phyloP scores from a whole-genome alignment of 78 protist genomes.

The Emiliania huxleyi region DNA sequence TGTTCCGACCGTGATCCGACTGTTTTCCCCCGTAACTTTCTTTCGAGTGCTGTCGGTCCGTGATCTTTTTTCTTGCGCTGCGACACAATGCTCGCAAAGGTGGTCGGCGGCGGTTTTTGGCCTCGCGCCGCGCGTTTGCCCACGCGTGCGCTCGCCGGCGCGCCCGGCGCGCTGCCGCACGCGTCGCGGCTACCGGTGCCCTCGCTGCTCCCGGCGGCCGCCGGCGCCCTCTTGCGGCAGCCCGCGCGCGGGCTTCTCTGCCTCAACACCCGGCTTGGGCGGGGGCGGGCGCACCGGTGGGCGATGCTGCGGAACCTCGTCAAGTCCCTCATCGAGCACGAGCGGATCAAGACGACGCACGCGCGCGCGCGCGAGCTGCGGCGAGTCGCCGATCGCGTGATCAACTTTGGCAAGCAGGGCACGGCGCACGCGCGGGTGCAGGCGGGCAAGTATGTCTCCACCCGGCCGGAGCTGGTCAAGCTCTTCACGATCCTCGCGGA shows the following conservation, averaged over 20 bases:
- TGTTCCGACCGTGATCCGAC: too few species aligned
- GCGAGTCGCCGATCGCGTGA: constrained; percentile 59
- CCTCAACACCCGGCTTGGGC: constrained; percentile 35
- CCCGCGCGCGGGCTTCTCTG: background rate
- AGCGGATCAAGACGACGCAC: constrained; percentile 67
- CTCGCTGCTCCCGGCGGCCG: too few species aligned
- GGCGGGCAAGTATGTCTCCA: background rate
- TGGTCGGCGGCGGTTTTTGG: too few species aligned
- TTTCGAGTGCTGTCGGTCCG: too few species aligned
- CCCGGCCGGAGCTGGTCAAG: background rate
- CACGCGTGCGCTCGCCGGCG: too few species aligned
- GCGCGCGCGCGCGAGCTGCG: constrained; percentile 67
- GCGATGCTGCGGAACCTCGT: constrained; percentile 69
- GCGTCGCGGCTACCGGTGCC: too few species aligned
- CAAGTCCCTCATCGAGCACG: constrained; percentile 58
- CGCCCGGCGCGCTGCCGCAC: too few species aligned
- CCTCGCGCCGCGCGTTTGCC: too few species aligned
- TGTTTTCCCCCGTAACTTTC: too few species aligned
- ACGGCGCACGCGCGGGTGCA: background rate
- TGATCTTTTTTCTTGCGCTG: too few species aligned
- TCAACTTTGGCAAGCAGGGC: constrained; percentile 52
- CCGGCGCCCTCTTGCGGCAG: too few species aligned
- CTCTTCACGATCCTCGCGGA: background rate
- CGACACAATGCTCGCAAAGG: too few species aligned
- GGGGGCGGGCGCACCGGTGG: constrained; percentile 51